Evolutionary conservation across 2,329 filamentous ascomycete genomes (phyloP), one percentile per base, ranked within the genome.

Genomic region (Apiospora hydei): DNA sequence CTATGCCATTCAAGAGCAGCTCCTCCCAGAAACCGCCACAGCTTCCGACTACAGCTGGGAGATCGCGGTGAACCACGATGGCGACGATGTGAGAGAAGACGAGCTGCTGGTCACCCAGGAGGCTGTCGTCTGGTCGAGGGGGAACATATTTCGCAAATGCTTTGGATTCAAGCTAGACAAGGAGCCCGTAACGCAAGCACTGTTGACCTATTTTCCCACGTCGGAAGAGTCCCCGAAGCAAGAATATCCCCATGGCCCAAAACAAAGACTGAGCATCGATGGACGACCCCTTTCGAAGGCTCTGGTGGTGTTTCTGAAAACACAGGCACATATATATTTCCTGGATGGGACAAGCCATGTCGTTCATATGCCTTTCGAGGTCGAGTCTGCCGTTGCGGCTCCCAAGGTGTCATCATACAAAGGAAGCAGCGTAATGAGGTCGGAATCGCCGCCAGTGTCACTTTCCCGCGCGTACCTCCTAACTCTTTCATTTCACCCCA

Each of bases 251-350:
- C 21, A 51, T 44, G 78, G 80, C 41, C 74, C 77, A 11, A 72
- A 73, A 21, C 71, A 67, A 14, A 72, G 69, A 49, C 68, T n/a
- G 26, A 24, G 72, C 49, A 72, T 72, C 49, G 72, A 75, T 13
- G 74, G 75, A 18, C 76, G 75, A 14, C 72, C 75, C 0, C 81
- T 89, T 34, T 88, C 89, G 57, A 88, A 92, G 78, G 95, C 96
- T 5, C 84, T 99, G 73, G 94, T 98, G 10, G 93, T 99, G 69
- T 93, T 98, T 76, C 89, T 99, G 75, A 95, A 94, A 82, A 95
- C 94, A 0, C 96, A 98, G 80, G 95, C 94, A 30, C 96, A 98
- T 80, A 90, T 99, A 75, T 97, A 95, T 85, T 98, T 97, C 80
- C 88, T 98, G 49, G 90, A 93, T 1, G 96, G 96, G 26, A 92